Evolutionary conservation across 495 filamentous ascomycete genomes (phyloP).

Genomic region (Aspergillus haitiensis): DNA sequence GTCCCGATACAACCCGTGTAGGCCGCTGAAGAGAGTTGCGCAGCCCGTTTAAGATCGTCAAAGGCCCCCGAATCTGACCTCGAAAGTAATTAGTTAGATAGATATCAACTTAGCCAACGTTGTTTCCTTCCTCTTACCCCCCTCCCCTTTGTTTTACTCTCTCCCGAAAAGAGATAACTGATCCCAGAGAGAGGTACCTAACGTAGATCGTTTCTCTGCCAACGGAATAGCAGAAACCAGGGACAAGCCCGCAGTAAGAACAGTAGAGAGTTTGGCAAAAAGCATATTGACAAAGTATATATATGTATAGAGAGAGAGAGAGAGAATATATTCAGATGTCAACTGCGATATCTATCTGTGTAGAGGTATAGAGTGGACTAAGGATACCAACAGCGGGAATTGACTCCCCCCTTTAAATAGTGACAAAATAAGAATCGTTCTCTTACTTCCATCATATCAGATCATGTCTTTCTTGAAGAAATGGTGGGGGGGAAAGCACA

Average conservation of each 20-base stretch:
- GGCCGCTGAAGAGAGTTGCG: conserved; percentile 39
- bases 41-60: conserved; percentile 28
- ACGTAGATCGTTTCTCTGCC: neutral
- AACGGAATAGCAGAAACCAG: neutral
- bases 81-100: too few species aligned
- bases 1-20: conserved; percentile 31
- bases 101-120: neutral
- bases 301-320: neutral
- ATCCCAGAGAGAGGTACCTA: neutral
- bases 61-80: conserved; percentile 31
- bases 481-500: too few species aligned
- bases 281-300: neutral
- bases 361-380: too few species aligned
- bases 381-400: too few species aligned
- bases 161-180: neutral
- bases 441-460: too few species aligned
- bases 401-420: too few species aligned
- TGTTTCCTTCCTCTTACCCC: neutral
- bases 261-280: neutral
- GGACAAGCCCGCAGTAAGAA: neutral
- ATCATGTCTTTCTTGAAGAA: too few species aligned
- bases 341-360: too few species aligned
- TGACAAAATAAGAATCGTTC: too few species aligned
- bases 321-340: neutral
- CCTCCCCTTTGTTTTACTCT: neutral